Percentiles rank a stretch among this genome's conserved stretches.
Evolutionary conservation across 176 grass and related monocot species (phyloP).

Genomic region (Phoenix roebelenii): DNA sequence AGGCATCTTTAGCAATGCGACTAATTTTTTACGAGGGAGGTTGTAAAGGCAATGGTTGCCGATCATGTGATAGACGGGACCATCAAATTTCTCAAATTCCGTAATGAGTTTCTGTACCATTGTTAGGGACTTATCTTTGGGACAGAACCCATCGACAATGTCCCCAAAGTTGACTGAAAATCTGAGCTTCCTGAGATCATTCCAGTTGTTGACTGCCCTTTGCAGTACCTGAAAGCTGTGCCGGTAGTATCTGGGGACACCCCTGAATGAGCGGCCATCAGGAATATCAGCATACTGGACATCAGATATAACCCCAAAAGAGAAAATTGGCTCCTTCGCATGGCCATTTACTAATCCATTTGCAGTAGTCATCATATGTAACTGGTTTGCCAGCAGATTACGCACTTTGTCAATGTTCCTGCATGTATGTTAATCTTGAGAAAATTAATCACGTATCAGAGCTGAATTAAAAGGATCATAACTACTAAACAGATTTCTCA

Average conservation of each 20-base stretch:
- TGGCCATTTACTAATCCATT: slow-evolving; percentile 21
- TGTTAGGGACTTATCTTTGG: slow-evolving; percentile 27
- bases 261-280: slow-evolving; percentile 57
- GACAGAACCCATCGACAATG: slow-evolving; percentile 78
- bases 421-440: too few relatives aligned
- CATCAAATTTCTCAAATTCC: slow-evolving; percentile 58
- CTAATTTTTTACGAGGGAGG: slow-evolving; percentile 45
- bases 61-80: slow-evolving; percentile 75
- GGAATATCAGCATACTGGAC: slow-evolving; percentile 84
- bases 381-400: background rate
- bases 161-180: slow-evolving; percentile 80
- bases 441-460: too few relatives aligned
- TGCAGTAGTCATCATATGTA: slow-evolving; percentile 10
- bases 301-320: slow-evolving; percentile 74
- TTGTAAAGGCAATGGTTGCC: slow-evolving; percentile 93
- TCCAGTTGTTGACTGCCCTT: slow-evolving; percentile 58
- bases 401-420: too few relatives aligned
- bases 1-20: slow-evolving; percentile 49
- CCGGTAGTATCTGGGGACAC: slow-evolving; percentile 66
- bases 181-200: slow-evolving; percentile 26
- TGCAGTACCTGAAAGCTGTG: slow-evolving; percentile 67
- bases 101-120: slow-evolving; percentile 37
- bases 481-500: too few relatives aligned
- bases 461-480: too few relatives aligned
- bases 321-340: slow-evolving; percentile 40